These are phyloP conservation scores for Pseudopyricularia javanii DNA, from an alignment of 2,329 filamentous ascomycete genomes.

Conservation along the genomic window DNA sequence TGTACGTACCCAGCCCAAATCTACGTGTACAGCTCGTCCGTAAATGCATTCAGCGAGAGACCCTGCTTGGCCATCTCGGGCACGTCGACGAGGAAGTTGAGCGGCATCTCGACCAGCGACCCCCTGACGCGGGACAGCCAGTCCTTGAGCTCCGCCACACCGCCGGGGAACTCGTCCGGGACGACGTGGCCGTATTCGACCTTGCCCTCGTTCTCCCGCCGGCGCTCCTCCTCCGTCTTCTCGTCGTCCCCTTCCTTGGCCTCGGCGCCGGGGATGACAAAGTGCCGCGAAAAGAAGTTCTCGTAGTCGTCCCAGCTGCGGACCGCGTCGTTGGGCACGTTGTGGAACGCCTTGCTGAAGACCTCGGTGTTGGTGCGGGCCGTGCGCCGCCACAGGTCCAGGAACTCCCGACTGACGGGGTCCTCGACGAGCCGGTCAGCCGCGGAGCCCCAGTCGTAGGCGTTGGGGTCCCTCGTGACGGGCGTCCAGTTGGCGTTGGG, in stretches of 20 bases:
- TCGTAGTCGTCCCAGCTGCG: slow-evolving; percentile 72
- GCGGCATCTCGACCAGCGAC: slow-evolving; percentile 90
- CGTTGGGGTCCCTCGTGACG: slow-evolving; percentile 60
- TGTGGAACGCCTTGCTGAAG: slow-evolving; percentile 72
- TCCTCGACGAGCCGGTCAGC: slow-evolving; percentile 52
- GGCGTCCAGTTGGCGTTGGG: slow-evolving; percentile 67
- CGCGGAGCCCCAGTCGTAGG: slow-evolving; percentile 49
- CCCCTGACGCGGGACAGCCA: slow-evolving; percentile 74
- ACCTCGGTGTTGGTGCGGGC: slow-evolving; percentile 62
- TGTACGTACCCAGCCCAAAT: background rate
- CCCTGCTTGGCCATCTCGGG: slow-evolving; percentile 81
- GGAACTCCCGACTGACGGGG: slow-evolving; percentile 51
- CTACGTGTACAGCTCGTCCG: slow-evolving; percentile 59
- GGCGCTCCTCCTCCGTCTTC: too few species aligned
- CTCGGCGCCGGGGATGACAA: slow-evolving; percentile 34
- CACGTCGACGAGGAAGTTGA: slow-evolving; percentile 69
- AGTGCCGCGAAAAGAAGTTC: slow-evolving; percentile 58
- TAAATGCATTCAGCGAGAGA: slow-evolving; percentile 57
- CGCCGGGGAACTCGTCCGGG: slow-evolving; percentile 54
- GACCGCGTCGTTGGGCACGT: slow-evolving; percentile 64
- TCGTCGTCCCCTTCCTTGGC: slow-evolving; percentile 27
- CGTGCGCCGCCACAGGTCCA: slow-evolving; percentile 55
- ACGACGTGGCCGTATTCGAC: slow-evolving; percentile 78
- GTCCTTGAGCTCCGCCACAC: slow-evolving; percentile 56
- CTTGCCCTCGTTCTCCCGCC: too few species aligned